phyloP scores from a whole-genome alignment of 129 eudicot species.

The Gnaphalium uliginosum region DNA sequence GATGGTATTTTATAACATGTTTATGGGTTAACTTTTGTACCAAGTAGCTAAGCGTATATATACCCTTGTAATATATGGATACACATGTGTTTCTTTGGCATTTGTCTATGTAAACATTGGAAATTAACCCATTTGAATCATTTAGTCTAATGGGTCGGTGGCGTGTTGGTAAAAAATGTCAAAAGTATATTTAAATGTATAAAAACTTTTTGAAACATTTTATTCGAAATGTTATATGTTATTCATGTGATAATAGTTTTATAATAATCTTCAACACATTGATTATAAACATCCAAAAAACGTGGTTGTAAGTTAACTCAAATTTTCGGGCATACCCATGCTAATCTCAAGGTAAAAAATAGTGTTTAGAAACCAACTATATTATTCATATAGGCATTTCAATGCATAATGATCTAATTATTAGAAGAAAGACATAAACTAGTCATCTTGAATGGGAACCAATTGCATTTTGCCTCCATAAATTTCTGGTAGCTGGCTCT shows the following conservation, averaged over 20 bases:
- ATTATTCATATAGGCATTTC: background rate
- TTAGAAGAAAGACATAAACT: background rate
- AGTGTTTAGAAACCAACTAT: background rate
- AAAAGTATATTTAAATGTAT: background rate
- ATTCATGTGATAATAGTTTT: background rate
- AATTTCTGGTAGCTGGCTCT: slow-evolving; percentile 71
- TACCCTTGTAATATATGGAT: too few species aligned
- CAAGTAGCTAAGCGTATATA: background rate
- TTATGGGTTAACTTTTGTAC: too few species aligned
- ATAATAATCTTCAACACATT: too few species aligned
- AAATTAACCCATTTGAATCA: background rate
- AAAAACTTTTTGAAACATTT: background rate
- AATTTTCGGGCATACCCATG: background rate
- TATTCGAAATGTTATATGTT: background rate
- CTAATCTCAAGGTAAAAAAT: background rate
- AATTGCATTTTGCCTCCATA: slow-evolving; percentile 75
- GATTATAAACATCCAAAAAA: too few species aligned
- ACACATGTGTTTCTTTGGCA: background rate
- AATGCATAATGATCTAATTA: slow-evolving; percentile 18
- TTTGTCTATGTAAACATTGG: background rate
- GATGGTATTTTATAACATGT: too few species aligned
- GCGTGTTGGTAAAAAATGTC: background rate
- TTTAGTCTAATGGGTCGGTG: background rate
- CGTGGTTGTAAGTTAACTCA: too few species aligned
- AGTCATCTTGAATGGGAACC: slow-evolving; percentile 47